Percentiles rank a stretch among this genome's conserved stretches.
Evolutionary conservation across 148 eudicot genomes (phyloP).

Genomic region (Camellia lanceoleosa): DNA sequence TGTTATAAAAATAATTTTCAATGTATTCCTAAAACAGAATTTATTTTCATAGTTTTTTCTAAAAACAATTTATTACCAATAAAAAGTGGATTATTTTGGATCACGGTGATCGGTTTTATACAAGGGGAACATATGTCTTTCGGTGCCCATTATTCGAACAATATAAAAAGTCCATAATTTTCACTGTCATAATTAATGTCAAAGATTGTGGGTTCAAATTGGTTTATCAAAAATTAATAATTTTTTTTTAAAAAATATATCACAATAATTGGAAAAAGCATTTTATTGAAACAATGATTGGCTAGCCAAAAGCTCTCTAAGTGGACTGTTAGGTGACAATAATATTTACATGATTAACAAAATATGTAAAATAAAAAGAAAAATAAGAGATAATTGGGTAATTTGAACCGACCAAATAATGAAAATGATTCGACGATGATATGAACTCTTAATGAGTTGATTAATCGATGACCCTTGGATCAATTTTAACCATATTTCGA

Average conservation of each 20-base stretch:
- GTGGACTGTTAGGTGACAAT: constrained; percentile 21
- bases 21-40: too few species aligned
- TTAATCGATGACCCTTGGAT: background rate
- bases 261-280: constrained; percentile 2
- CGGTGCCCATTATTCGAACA: too few species aligned
- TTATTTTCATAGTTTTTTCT: too few species aligned
- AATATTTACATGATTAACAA: constrained; percentile 8
- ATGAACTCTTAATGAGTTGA: background rate
- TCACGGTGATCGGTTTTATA: too few species aligned
- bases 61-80: too few species aligned
- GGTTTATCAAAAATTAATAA: background rate
- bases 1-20: too few species aligned
- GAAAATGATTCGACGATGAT: background rate
- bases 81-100: too few species aligned
- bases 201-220: background rate
- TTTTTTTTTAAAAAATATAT: background rate
- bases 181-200: background rate
- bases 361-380: background rate
- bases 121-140: too few species aligned
- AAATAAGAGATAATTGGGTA: background rate
- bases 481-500: constrained; percentile 3
- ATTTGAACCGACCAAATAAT: background rate
- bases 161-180: too few species aligned
- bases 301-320: constrained; percentile 12
- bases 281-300: constrained; percentile 13